phyloP scores from a whole-genome alignment of 768 basidiomycete genomes.

The Russula ochroleuca region DNA sequence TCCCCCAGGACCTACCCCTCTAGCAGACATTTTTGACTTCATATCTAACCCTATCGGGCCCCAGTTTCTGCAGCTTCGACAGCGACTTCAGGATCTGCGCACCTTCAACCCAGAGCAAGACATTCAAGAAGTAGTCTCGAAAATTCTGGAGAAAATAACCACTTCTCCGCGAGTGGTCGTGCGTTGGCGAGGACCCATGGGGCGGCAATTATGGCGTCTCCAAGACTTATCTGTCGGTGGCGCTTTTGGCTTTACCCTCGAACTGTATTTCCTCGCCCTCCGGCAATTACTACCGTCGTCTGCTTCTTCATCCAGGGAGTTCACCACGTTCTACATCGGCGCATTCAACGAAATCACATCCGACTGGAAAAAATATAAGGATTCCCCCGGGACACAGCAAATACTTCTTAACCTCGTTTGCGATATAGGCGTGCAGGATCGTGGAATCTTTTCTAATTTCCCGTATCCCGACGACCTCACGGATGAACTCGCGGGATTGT shows the following conservation, averaged over 20 bases:
- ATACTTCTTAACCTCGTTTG: constrained; percentile 3
- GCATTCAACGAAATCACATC: constrained; percentile 6
- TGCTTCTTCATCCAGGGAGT: not conserved
- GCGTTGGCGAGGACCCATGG: not conserved
- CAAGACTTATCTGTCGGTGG: not conserved
- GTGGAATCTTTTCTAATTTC: not conserved
- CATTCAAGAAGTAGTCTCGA: not conserved
- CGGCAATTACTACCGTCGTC: not conserved
- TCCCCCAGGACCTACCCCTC: too few species aligned
- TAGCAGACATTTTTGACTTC: not conserved
- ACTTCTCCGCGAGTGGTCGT: not conserved
- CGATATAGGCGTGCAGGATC: not conserved
- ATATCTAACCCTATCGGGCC: not conserved
- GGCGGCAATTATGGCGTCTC: constrained; percentile 10
- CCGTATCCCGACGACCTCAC: not conserved
- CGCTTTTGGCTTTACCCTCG: constrained; percentile 3
- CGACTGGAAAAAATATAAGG: not conserved
- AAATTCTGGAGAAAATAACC: not conserved
- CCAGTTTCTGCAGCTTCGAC: not conserved
- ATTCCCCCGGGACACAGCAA: not conserved
- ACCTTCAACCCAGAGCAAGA: not conserved
- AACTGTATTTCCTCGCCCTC: constrained; percentile 1
- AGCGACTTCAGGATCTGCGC: not conserved
- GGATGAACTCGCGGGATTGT: not conserved
- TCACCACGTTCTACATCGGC: not conserved